Percentiles rank a stretch among this genome's conserved stretches.
Evolutionary conservation across 78 protist species (phyloP).

Genomic region (Dictyostelium firmibasis): DNA sequence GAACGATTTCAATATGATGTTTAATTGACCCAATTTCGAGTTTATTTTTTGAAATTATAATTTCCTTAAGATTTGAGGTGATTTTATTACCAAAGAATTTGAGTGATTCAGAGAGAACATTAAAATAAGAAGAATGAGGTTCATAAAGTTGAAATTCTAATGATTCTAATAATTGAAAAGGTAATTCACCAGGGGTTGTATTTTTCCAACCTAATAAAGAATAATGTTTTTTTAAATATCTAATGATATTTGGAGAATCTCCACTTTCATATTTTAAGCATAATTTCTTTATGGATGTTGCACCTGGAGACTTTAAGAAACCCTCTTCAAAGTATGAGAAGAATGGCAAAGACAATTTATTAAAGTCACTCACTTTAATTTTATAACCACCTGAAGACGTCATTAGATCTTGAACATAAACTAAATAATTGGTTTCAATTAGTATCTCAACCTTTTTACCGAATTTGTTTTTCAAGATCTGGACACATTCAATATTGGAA

Average conservation of each 20-base stretch:
- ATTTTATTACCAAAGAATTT: neutral
- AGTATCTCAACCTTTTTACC: neutral
- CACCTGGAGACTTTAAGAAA: neutral
- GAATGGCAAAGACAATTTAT: neutral
- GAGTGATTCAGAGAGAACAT: too few species aligned
- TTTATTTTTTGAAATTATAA: neutral
- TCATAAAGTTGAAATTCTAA: neutral
- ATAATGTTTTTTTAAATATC: neutral
- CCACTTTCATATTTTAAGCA: too few species aligned
- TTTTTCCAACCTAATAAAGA: too few species aligned
- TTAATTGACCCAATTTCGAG: neutral
- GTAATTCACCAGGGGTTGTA: neutral
- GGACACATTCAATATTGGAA: too few species aligned
- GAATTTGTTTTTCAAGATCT: too few species aligned
- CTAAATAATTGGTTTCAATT: neutral
- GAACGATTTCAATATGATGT: neutral
- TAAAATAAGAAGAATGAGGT: too few species aligned
- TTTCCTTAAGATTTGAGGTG: neutral
- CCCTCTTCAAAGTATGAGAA: neutral
- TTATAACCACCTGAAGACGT: neutral
- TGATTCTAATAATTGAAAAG: neutral
- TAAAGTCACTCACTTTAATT: neutral
- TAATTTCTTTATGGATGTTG: neutral
- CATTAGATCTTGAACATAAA: neutral
- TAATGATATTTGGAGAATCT: too few species aligned